Evolutionary conservation across 805 yeast genomes (phyloP).

Genomic region (Saturnispora bothae): DNA sequence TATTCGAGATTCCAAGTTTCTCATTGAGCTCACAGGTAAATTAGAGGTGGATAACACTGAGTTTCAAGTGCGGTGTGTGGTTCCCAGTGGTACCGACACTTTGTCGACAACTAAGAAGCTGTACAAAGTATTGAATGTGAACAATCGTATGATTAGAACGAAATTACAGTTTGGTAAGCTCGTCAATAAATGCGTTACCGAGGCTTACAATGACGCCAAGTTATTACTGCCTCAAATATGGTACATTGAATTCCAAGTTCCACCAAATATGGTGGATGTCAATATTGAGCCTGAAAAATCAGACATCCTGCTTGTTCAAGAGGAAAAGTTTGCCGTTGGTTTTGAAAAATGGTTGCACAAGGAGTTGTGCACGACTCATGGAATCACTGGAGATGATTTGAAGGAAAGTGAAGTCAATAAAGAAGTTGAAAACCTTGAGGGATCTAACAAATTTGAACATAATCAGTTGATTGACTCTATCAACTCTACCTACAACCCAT

Average conservation of each 20-base stretch:
- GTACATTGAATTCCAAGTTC: slow-evolving; percentile 25
- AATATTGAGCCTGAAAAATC: slow-evolving; percentile 37
- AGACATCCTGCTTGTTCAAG: slow-evolving; percentile 26
- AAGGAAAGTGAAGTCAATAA: slow-evolving; percentile 3
- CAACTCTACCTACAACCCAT: no score
- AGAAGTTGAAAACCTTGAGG: slow-evolving; percentile 1
- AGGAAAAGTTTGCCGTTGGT: slow-evolving; percentile 14
- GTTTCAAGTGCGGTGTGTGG: slow-evolving; percentile 14
- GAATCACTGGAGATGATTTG: slow-evolving; percentile 8
- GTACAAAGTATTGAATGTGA: slow-evolving; percentile 26
- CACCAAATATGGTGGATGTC: slow-evolving; percentile 23
- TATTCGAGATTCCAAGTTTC: slow-evolving; percentile 12
- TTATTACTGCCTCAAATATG: slow-evolving; percentile 26
- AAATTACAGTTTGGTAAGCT: slow-evolving; percentile 25
- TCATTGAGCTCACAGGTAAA: slow-evolving; percentile 13
- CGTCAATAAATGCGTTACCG: slow-evolving; percentile 18
- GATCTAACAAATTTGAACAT: no score
- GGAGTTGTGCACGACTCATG: no score
- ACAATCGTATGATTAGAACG: slow-evolving; percentile 24
- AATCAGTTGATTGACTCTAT: no score
- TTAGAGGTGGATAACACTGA: not conserved
- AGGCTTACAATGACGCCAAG: slow-evolving; percentile 17
- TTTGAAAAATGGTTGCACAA: slow-evolving; percentile 13
- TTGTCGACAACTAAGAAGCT: slow-evolving; percentile 18
- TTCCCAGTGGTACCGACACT: slow-evolving; percentile 29